A percentile compares a stretch with the other conserved stretches of the same genome.
Conservation (phyloP, 352 stramenopile genomes). For the Globisporangium nagaii region DNA sequence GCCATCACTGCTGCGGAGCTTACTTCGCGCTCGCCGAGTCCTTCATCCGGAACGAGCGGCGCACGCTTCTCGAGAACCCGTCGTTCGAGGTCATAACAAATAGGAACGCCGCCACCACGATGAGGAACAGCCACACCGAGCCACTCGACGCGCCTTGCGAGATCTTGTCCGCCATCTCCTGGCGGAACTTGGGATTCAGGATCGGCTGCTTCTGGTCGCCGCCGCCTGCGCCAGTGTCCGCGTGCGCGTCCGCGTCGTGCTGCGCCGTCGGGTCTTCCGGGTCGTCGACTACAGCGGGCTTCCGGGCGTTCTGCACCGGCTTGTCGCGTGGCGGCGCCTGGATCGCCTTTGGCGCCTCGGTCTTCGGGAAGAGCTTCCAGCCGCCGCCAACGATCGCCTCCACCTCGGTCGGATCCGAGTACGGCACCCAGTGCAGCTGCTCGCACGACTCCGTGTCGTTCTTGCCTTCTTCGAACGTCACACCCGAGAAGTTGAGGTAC, state of each 20-base stretch:
- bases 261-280: slow-evolving; percentile 21
- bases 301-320: slow-evolving; percentile 10
- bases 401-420: slow-evolving; percentile 43
- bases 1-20: not conserved
- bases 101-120: slow-evolving; percentile 40
- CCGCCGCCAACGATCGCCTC: slow-evolving; percentile 40
- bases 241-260: slow-evolving; percentile 28
- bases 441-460: slow-evolving; percentile 57
- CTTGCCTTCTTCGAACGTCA: slow-evolving; percentile 38
- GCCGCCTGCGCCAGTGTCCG: slow-evolving; percentile 29
- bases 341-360: slow-evolving; percentile 1
- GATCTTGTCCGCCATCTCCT: slow-evolving; percentile 30
- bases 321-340: slow-evolving; percentile 8
- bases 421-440: slow-evolving; percentile 71
- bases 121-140: slow-evolving; percentile 45
- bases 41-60: slow-evolving; percentile 39
- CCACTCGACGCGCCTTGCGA: slow-evolving; percentile 23
- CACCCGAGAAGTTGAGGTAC: slow-evolving; percentile 56
- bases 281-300: slow-evolving; percentile 22
- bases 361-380: slow-evolving; percentile 37
- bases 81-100: slow-evolving; percentile 74
- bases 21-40: slow-evolving; percentile 24
- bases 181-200: slow-evolving; percentile 30
- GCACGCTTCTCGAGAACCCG: slow-evolving; percentile 44
- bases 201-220: slow-evolving; percentile 22